Percentiles rank a stretch among this genome's conserved stretches.
phyloP scores from a whole-genome alignment of 192 early-diverging fungal species.

The Phlyctochytrium bullatum region DNA sequence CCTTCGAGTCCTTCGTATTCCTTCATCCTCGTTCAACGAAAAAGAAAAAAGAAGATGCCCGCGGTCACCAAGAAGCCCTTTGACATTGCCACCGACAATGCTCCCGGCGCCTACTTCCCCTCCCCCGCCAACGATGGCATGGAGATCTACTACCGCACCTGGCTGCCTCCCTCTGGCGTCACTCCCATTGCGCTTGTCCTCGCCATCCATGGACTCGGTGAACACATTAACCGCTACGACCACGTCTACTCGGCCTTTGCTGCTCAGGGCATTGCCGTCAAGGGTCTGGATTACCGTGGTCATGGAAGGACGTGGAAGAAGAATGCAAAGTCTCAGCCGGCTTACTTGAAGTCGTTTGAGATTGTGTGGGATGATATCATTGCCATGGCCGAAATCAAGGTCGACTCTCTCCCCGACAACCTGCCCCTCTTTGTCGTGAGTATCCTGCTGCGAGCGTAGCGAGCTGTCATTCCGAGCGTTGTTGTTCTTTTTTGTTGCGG shows the following conservation, averaged over 20 bases:
- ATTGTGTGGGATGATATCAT: slow-evolving; percentile 45
- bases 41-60: no score
- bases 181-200: slow-evolving; percentile 40
- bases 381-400: slow-evolving; percentile 30
- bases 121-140: no score
- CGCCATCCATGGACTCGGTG: slow-evolving; percentile 61
- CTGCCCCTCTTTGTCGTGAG: slow-evolving; percentile 23
- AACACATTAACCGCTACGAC: slow-evolving; percentile 63
- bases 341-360: slow-evolving; percentile 9
- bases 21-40: no score
- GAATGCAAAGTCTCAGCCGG: slow-evolving; percentile 14
- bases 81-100: slow-evolving; percentile 3
- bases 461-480: no score
- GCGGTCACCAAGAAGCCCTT: background rate
- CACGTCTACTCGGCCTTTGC: slow-evolving; percentile 57
- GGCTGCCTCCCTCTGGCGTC: slow-evolving; percentile 27
- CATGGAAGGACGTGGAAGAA: slow-evolving; percentile 61
- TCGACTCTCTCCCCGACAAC: slow-evolving; percentile 40
- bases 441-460: background rate
- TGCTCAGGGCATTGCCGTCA: slow-evolving; percentile 52
- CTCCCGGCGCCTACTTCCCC: slow-evolving; percentile 16
- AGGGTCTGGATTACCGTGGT: slow-evolving; percentile 65
- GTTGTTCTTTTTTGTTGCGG: no score
- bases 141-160: slow-evolving; percentile 22
- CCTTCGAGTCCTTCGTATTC: no score